phyloP scores from a whole-genome alignment of 202 grass and related monocot genomes.

The Brachypodium distachyon region DNA sequence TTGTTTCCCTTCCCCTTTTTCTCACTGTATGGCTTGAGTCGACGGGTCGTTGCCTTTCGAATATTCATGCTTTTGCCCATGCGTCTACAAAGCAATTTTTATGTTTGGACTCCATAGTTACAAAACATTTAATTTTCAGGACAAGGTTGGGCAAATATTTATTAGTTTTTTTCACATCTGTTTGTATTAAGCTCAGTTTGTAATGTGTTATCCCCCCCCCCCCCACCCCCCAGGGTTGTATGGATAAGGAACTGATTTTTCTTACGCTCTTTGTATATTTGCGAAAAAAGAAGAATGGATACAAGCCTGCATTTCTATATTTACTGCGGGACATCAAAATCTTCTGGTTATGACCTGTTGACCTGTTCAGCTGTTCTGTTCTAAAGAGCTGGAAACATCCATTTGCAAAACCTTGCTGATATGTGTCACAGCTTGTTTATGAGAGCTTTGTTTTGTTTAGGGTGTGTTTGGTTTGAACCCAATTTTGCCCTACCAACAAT shows the following conservation, averaged over 20 bases:
- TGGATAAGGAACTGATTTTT: neutral
- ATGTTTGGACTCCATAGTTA: neutral
- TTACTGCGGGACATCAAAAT: neutral
- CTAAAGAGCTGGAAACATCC: neutral
- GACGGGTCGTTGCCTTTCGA: no score
- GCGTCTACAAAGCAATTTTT: neutral
- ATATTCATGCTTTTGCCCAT: neutral
- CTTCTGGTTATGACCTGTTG: neutral
- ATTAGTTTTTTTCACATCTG: neutral
- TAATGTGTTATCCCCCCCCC: neutral
- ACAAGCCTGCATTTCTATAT: neutral
- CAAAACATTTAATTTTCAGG: neutral
- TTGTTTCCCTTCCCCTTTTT: no score
- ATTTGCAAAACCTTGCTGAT: neutral
- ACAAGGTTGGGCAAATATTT: neutral
- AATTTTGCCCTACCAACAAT: no score
- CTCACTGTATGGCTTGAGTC: no score
- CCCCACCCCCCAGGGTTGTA: no score
- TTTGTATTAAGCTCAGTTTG: neutral
- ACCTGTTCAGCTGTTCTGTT: no score
- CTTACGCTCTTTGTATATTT: neutral
- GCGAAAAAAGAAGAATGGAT: neutral
- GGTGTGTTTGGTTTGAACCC: no score
- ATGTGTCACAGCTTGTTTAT: neutral
- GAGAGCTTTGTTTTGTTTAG: no score